Evolutionary conservation across 495 filamentous ascomycete species (phyloP).

Genomic region (Podospora pseudopauciseta): DNA sequence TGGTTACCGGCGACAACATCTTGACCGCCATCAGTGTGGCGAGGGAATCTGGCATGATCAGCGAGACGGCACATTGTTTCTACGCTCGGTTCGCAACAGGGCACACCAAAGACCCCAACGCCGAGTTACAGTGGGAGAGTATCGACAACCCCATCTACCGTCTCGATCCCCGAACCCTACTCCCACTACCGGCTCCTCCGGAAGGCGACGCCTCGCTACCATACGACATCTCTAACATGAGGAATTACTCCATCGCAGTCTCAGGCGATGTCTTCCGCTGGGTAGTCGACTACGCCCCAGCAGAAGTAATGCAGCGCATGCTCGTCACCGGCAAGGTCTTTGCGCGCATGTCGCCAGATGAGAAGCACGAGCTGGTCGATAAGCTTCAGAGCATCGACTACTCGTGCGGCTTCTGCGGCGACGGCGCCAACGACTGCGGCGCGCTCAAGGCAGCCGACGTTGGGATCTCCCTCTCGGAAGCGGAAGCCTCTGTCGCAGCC

Average conservation of each 20-base stretch:
- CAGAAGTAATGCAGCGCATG: conserved; percentile 75
- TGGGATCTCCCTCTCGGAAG: conserved; percentile 96
- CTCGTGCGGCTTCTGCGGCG: conserved; percentile 93
- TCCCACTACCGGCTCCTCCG: conserved; percentile 65
- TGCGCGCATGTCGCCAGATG: conserved; percentile 97
- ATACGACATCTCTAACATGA: conserved; percentile 70
- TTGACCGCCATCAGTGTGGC: conserved; percentile 96
- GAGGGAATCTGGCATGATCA: conserved; percentile 82
- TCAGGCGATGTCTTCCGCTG: conserved; percentile 94
- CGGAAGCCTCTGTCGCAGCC: conserved; percentile 95
- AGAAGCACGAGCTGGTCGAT: conserved; percentile 97
- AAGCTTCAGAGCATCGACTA: conserved; percentile 96
- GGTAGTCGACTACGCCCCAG: conserved; percentile 84
- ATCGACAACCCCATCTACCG: conserved; percentile 75
- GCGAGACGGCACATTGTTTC: conserved; percentile 79
- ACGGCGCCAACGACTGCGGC: conserved; percentile 97
- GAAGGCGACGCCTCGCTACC: conserved; percentile 79
- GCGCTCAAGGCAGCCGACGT: conserved; percentile 97
- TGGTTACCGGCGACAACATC: conserved; percentile 99
- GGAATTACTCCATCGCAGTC: conserved; percentile 83
- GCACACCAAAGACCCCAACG: conserved; percentile 63
- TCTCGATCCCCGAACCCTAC: conserved; percentile 72
- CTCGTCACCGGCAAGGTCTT: conserved; percentile 91
- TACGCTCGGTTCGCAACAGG: conserved; percentile 83
- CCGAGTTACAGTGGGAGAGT: conserved; percentile 81